Evolutionary conservation across 1,284 basidiomycete genomes (phyloP).

Genomic region (Heterobasidion irregulare): DNA sequence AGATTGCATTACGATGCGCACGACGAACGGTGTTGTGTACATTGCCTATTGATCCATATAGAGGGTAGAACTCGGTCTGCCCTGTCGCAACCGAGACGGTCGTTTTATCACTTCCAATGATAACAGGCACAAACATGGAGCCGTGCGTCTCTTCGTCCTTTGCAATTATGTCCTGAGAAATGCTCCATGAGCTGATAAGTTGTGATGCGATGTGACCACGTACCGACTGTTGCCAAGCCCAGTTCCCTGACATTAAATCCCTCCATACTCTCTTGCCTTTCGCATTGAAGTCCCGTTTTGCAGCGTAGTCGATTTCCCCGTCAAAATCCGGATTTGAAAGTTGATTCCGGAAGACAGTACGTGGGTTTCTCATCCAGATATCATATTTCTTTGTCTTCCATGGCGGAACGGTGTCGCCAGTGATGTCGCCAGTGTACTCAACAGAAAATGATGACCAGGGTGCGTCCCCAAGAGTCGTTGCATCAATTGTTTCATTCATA

Average conservation of each 20-base stretch:
- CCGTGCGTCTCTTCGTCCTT: slow-evolving; percentile 8
- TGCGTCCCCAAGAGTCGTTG: not conserved
- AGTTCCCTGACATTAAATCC: not conserved
- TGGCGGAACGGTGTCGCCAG: not conserved
- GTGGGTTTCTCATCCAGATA: not conserved
- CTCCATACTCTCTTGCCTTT: not conserved
- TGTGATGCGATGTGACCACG: not conserved
- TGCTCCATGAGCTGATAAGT: not conserved
- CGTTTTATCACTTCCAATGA: slow-evolving; percentile 17
- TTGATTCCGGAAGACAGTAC: not conserved
- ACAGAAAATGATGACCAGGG: not conserved
- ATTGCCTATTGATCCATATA: slow-evolving; percentile 14
- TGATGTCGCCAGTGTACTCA: not conserved
- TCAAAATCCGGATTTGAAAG: not conserved
- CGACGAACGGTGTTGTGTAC: slow-evolving; percentile 16
- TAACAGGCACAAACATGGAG: slow-evolving; percentile 4
- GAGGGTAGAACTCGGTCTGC: slow-evolving; percentile 14
- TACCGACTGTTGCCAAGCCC: not conserved
- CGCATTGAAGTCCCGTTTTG: not conserved
- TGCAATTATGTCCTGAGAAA: slow-evolving; percentile 6
- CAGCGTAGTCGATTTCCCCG: not conserved
- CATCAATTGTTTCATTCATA: not conserved
- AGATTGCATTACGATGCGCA: slow-evolving; percentile 14
- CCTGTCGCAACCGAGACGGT: slow-evolving; percentile 18
- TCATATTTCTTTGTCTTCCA: not conserved